A percentile compares a stretch with the other conserved stretches of the same genome.
These are phyloP conservation scores for Pseudocercospora fijiensis DNA, from an alignment of 2,329 filamentous ascomycete genomes.

Conservation along the genomic window DNA sequence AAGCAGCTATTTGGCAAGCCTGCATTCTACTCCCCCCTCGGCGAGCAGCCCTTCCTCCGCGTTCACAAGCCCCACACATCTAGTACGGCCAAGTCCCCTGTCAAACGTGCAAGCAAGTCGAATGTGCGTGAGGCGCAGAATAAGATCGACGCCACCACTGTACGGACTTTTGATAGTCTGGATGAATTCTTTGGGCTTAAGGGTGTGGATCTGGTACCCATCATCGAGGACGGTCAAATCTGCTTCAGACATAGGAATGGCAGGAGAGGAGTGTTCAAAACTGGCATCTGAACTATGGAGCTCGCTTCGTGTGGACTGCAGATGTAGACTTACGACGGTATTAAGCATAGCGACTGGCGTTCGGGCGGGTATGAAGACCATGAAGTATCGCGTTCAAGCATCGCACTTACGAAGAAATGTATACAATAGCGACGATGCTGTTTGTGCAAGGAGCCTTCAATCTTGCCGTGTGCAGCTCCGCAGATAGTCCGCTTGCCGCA, in stretches of 20 bases:
- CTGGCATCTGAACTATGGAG: slow-evolving; percentile 13
- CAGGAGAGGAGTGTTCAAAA: slow-evolving; percentile 15
- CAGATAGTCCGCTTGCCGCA: background rate
- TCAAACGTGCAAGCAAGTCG: background rate
- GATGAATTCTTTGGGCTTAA: slow-evolving; percentile 21
- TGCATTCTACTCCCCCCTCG: slow-evolving; percentile 10
- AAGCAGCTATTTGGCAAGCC: slow-evolving; percentile 37
- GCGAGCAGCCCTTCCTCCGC: background rate
- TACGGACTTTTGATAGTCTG: slow-evolving; percentile 10
- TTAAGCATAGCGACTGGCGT: background rate
- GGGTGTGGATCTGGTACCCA: slow-evolving; percentile 14
- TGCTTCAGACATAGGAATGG: slow-evolving; percentile 13
- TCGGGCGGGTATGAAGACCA: no score
- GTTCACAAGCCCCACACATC: background rate
- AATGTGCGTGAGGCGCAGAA: background rate
- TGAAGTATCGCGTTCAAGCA: background rate
- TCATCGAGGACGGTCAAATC: slow-evolving; percentile 13
- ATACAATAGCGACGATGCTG: no score
- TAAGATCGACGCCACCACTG: background rate
- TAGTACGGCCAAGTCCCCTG: background rate
- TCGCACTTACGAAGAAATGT: background rate
- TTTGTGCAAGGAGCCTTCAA: no score
- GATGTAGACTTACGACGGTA: background rate
- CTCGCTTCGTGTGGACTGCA: no score
- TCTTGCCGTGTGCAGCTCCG: background rate